Conservation (phyloP, 495 filamentous ascomycete genomes). For the Lichenothelia convexa region DNA sequence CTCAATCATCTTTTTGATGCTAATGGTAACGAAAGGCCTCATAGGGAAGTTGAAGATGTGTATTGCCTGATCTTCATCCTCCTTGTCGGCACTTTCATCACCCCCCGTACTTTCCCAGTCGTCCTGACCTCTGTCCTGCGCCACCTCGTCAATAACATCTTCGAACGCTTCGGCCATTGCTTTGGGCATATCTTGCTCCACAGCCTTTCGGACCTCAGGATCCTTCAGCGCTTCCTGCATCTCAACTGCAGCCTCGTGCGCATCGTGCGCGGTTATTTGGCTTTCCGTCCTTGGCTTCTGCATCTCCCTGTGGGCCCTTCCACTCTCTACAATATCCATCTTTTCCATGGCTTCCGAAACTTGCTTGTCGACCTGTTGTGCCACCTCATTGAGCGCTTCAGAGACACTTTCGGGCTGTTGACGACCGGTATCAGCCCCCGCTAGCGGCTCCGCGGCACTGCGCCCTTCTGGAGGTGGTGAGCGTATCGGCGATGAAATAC, state of each 20-base stretch:
- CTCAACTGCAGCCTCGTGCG: constrained; percentile 25
- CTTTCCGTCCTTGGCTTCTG: constrained; percentile 20
- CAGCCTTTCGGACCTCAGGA: constrained; percentile 29
- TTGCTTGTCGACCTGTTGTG: constrained; percentile 47
- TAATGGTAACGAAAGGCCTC: constrained; percentile 80
- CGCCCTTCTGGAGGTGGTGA: constrained; percentile 16
- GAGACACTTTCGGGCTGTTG: constrained; percentile 47
- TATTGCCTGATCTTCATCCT: constrained; percentile 38
- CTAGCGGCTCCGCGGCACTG: constrained; percentile 17
- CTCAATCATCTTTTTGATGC: constrained; percentile 22
- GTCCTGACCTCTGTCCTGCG: constrained; percentile 30
- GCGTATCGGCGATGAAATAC: constrained; percentile 20
- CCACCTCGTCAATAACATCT: constrained; percentile 39
- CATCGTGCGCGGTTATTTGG: background rate
- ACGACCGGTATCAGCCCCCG: constrained; percentile 19
- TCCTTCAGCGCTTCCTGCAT: constrained; percentile 40
- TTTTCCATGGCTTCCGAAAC: constrained; percentile 46
- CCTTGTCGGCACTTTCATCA: constrained; percentile 56
- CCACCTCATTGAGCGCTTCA: constrained; percentile 50
- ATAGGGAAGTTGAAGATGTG: constrained; percentile 89
- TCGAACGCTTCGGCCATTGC: constrained; percentile 36
- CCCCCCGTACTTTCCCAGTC: constrained; percentile 63
- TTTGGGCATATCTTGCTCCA: constrained; percentile 31
- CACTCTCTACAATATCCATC: too few relatives aligned
- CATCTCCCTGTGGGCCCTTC: constrained; percentile 20